Evolutionary conservation across 805 yeast genomes (phyloP).

Genomic region (Schwanniomyces yamadae): DNA sequence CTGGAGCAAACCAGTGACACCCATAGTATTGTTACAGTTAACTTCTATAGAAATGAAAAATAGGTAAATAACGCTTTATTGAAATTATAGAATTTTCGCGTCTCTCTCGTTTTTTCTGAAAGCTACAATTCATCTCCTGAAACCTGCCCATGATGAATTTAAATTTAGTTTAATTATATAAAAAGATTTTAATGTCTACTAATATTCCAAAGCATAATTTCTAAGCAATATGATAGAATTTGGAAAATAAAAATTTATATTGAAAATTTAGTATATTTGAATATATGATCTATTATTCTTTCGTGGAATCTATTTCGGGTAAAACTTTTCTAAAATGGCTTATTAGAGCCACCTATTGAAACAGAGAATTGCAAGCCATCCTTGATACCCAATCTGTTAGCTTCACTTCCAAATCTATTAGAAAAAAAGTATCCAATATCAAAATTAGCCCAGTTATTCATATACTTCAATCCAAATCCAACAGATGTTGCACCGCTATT

Average conservation of each 20-base stretch:
- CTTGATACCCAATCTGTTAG: slow-evolving; percentile 25
- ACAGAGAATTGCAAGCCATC: slow-evolving; percentile 40
- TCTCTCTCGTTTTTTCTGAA: no score
- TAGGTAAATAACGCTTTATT: no score
- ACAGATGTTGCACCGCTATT: slow-evolving; percentile 22
- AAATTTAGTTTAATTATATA: slow-evolving; percentile 1
- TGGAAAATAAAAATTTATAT: no score
- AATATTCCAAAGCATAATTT: no score
- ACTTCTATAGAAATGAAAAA: background rate
- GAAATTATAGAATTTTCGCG: background rate
- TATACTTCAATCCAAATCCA: slow-evolving; percentile 39
- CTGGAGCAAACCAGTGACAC: slow-evolving; percentile 81
- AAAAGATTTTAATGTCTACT: no score
- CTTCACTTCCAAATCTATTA: slow-evolving; percentile 18
- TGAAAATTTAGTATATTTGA: no score
- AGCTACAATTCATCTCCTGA: no score
- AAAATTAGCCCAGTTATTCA: slow-evolving; percentile 40
- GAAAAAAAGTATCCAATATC: slow-evolving; percentile 41
- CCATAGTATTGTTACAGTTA: slow-evolving; percentile 54
- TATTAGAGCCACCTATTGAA: slow-evolving; percentile 39
- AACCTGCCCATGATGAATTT: no score
- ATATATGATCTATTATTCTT: no score
- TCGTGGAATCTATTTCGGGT: no score
- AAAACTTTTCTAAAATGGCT: slow-evolving; percentile 4
- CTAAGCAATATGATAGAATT: no score